phyloP scores from a whole-genome alignment of 345 rosid species.

The Clarkia xantiana region DNA sequence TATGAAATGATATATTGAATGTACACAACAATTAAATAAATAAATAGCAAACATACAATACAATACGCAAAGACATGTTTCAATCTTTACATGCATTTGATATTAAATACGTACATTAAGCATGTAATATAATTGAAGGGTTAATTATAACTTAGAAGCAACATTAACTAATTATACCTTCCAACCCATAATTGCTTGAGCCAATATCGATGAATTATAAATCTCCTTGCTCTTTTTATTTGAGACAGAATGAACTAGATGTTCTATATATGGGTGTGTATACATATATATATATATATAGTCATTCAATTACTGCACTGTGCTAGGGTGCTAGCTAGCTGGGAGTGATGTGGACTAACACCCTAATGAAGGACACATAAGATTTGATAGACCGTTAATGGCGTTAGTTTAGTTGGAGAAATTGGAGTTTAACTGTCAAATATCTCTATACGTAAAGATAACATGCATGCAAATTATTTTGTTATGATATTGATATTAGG shows the following conservation, averaged over 20 bases:
- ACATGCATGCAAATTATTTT: not conserved
- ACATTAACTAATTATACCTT: no score
- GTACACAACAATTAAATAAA: no score
- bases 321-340: not conserved
- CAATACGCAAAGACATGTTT: no score
- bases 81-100: no score
- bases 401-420: conserved; percentile 1
- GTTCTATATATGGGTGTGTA: not conserved
- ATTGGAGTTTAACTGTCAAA: not conserved
- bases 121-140: no score
- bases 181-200: no score
- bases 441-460: not conserved
- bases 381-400: not conserved
- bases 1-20: no score
- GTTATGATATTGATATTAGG: not conserved
- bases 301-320: no score
- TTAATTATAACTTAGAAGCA: no score
- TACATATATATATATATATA: not conserved
- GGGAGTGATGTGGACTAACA: not conserved
- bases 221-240: not conserved
- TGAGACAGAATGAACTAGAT: not conserved
- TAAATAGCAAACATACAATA: no score
- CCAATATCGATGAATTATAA: not conserved
- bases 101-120: no score
- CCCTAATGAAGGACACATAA: not conserved